Conservation (phyloP, 805 yeast species). For the Myxozyma lipomycoides region DNA sequence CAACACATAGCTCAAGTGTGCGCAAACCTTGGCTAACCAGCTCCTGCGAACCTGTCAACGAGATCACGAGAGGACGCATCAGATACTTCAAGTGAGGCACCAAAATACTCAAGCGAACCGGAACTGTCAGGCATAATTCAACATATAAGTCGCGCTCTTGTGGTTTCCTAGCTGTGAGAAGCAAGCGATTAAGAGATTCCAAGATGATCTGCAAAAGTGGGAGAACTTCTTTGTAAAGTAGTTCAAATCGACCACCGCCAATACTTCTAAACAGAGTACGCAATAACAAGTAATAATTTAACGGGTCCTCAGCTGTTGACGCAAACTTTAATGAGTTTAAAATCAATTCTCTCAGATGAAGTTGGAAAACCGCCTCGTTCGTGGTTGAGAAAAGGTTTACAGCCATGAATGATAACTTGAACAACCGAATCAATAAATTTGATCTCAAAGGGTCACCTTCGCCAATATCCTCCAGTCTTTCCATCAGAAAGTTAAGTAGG, state of each 20-base stretch:
- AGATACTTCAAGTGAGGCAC: slow-evolving; percentile 88
- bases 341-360: slow-evolving; percentile 80
- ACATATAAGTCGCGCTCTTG: slow-evolving; percentile 93
- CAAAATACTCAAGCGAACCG: slow-evolving; percentile 86
- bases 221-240: slow-evolving; percentile 84
- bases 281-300: slow-evolving; percentile 81
- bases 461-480: slow-evolving; percentile 73
- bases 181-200: slow-evolving; percentile 78
- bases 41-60: slow-evolving; percentile 85
- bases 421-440: slow-evolving; percentile 75
- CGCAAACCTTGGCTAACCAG: slow-evolving; percentile 90
- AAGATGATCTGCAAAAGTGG: slow-evolving; percentile 83
- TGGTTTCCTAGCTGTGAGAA: slow-evolving; percentile 76
- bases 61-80: slow-evolving; percentile 87
- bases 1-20: slow-evolving; percentile 92
- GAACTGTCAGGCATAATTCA: slow-evolving; percentile 91
- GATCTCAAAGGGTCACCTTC: slow-evolving; percentile 72
- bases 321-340: slow-evolving; percentile 73
- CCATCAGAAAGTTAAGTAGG: slow-evolving; percentile 67
- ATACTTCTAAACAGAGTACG: slow-evolving; percentile 88
- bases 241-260: slow-evolving; percentile 95
- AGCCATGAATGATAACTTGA: slow-evolving; percentile 92
- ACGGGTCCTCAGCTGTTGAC: slow-evolving; percentile 84
- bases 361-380: slow-evolving; percentile 82
- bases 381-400: slow-evolving; percentile 81